A percentile compares a stretch with the other conserved stretches of the same genome.
Conservation (phyloP, 768 basidiomycete genomes). For the Suillus subluteus region DNA sequence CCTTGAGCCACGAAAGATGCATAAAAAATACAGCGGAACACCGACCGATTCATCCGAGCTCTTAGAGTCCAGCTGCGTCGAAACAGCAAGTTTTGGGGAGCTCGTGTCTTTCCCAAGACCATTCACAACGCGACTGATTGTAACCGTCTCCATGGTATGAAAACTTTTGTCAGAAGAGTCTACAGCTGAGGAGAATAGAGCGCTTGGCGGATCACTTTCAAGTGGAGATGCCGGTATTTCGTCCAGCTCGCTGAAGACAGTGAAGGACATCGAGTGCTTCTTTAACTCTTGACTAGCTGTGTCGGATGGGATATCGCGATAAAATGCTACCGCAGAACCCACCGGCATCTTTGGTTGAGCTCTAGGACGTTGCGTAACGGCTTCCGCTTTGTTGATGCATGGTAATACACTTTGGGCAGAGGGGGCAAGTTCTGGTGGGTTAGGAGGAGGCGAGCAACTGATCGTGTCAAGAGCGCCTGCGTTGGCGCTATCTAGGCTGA, state of each 20-base stretch:
- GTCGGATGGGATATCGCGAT: constrained; percentile 64
- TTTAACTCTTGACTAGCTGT: constrained; percentile 49
- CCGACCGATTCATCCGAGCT: constrained; percentile 59
- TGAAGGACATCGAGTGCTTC: constrained; percentile 66
- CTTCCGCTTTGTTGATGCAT: constrained; percentile 20
- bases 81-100: constrained; percentile 25
- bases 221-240: constrained; percentile 15
- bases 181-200: constrained; percentile 26
- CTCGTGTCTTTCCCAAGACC: constrained; percentile 16
- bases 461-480: constrained; percentile 48
- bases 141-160: constrained; percentile 15
- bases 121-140: constrained; percentile 17
- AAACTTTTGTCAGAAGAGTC: constrained; percentile 16
- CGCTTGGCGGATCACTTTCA: constrained; percentile 24
- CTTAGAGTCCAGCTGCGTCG: constrained; percentile 48
- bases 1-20: constrained; percentile 19
- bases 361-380: constrained; percentile 44
- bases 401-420: constrained; percentile 38
- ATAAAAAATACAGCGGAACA: constrained; percentile 14
- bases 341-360: constrained; percentile 73
- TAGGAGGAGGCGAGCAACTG: constrained; percentile 72
- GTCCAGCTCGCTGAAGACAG: constrained; percentile 79
- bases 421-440: constrained; percentile 33
- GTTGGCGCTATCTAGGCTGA: constrained; percentile 21
- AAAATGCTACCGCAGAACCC: constrained; percentile 74